A percentile compares a stretch with the other conserved stretches of the same genome.
Conservation (phyloP, 2,329 filamentous ascomycete genomes). For the Paracorniculantispora psalliotae region DNA sequence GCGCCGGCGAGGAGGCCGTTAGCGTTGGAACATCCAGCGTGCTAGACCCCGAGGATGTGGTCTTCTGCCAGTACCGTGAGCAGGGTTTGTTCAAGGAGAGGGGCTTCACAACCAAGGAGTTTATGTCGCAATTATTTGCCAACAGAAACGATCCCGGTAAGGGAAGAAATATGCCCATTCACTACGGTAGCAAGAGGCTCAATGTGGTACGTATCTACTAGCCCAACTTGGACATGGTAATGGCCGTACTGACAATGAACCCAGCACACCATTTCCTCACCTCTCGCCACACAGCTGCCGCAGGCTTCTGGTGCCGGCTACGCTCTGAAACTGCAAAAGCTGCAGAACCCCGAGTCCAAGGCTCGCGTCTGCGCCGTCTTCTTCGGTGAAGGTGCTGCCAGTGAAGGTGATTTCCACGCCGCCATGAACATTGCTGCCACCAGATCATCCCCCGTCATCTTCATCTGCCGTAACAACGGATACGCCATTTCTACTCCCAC, state of each 20-base stretch:
- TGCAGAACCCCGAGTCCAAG: constrained; percentile 63
- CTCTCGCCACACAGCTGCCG: constrained; percentile 82
- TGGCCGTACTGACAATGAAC: background rate
- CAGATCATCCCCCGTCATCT: constrained; percentile 78
- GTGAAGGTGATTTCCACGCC: constrained; percentile 87
- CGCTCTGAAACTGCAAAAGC: constrained; percentile 74
- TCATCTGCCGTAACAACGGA: constrained; percentile 89
- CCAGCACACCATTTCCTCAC: constrained; percentile 76
- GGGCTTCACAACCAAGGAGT: constrained; percentile 79
- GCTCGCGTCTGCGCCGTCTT: constrained; percentile 73
- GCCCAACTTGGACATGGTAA: background rate
- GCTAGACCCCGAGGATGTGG: constrained; percentile 75
- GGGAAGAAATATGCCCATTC: constrained; percentile 94
- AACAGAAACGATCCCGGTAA: constrained; percentile 74
- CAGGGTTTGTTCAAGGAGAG: constrained; percentile 86
- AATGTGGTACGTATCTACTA: constrained; percentile 63
- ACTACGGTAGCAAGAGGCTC: constrained; percentile 80
- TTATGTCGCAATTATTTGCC: constrained; percentile 93
- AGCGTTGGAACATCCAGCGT: constrained; percentile 84
- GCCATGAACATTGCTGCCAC: constrained; percentile 89
- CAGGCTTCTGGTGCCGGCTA: constrained; percentile 86
- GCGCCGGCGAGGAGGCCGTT: constrained; percentile 89
- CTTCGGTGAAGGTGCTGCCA: constrained; percentile 87
- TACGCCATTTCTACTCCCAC: constrained; percentile 89
- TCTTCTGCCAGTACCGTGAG: constrained; percentile 94